A percentile compares a stretch with the other conserved stretches of the same genome.
Evolutionary conservation across 768 basidiomycete genomes (phyloP).

Genomic region (Pulveroboletus sp.): DNA sequence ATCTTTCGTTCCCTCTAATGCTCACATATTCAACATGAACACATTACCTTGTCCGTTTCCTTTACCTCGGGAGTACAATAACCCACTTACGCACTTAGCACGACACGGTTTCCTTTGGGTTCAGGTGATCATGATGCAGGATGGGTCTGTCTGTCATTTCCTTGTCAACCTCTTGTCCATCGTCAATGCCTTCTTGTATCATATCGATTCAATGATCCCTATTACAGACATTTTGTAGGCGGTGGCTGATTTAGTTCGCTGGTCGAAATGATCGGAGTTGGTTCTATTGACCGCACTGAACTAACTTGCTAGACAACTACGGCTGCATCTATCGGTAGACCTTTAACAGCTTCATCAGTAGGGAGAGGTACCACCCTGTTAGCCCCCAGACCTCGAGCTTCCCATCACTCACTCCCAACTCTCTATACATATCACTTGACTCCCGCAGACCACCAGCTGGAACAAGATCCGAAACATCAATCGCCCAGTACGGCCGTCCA

Average conservation of each 20-base stretch:
- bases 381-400: constrained; percentile 75
- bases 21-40: constrained; percentile 22
- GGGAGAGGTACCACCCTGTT: constrained; percentile 76
- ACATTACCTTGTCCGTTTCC: constrained; percentile 7
- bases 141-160: constrained; percentile 12
- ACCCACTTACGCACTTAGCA: constrained; percentile 16
- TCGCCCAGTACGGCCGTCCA: constrained; percentile 52
- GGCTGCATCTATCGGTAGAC: constrained; percentile 36
- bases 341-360: constrained; percentile 53
- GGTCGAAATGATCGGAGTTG: background rate
- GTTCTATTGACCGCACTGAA: background rate
- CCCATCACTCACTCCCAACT: constrained; percentile 41
- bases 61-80: constrained; percentile 10
- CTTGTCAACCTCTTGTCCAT: constrained; percentile 15
- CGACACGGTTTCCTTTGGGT: constrained; percentile 12
- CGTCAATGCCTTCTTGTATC: constrained; percentile 20
- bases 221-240: background rate
- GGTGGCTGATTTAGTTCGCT: background rate
- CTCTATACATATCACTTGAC: constrained; percentile 29
- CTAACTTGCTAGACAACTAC: background rate
- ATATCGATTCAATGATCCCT: constrained; percentile 17
- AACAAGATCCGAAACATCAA: constrained; percentile 61
- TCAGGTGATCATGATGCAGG: constrained; percentile 8
- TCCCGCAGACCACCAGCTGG: constrained; percentile 27
- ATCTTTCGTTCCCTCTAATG: constrained; percentile 27